Conservation (phyloP, 2,329 filamentous ascomycete genomes). For the Colletotrichum nymphaeae region DNA sequence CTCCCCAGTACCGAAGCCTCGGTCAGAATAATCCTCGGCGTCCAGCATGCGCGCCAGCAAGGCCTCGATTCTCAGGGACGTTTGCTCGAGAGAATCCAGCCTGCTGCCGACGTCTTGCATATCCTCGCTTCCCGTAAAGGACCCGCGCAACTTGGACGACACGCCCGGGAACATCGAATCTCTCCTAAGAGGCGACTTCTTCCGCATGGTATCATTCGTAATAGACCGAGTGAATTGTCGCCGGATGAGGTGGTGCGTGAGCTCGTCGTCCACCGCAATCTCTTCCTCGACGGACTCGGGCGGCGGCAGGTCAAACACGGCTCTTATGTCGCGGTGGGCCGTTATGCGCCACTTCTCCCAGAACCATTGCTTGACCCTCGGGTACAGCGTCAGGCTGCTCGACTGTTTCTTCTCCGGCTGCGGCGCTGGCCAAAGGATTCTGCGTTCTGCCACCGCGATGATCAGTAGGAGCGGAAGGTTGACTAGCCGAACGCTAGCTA, state of each 20-base stretch:
- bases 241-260: constrained; percentile 68
- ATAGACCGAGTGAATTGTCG: constrained; percentile 64
- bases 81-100: constrained; percentile 62
- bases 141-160: constrained; percentile 60
- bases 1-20: constrained; percentile 41
- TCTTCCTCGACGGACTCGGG: constrained; percentile 70
- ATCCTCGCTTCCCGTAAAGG: constrained; percentile 60
- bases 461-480: constrained; percentile 81
- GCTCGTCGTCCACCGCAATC: constrained; percentile 68
- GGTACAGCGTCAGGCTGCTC: constrained; percentile 39
- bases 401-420: constrained; percentile 34
- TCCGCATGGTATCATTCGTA: constrained; percentile 47
- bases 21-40: constrained; percentile 42
- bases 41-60: constrained; percentile 53
- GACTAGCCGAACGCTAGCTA: constrained; percentile 77
- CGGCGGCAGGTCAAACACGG: constrained; percentile 78
- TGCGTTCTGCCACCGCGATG: constrained; percentile 78
- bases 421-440: constrained; percentile 68
- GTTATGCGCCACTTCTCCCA: constrained; percentile 78
- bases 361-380: constrained; percentile 57
- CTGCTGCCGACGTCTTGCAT: constrained; percentile 55
- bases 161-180: constrained; percentile 69
- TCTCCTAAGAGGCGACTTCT: constrained; percentile 55
- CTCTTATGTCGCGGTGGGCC: constrained; percentile 77
- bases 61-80: constrained; percentile 60